Conservation (phyloP, 139 green algal species). For the Tetraselmis striata region DNA sequence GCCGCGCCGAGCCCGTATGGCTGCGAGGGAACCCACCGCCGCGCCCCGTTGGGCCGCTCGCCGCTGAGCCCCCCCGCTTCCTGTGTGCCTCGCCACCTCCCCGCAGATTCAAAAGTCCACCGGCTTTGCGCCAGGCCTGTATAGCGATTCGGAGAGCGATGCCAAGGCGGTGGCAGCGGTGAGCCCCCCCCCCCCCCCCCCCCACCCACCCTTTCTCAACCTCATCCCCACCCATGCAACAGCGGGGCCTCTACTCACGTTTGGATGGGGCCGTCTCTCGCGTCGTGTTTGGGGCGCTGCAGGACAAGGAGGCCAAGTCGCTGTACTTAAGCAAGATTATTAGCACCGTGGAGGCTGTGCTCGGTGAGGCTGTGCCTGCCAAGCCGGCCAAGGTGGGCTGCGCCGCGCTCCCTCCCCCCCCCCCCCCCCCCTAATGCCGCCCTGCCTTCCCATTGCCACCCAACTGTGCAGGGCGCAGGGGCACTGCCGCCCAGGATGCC, state of each 20-base stretch:
- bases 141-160: constrained; percentile 50
- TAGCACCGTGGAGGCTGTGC: constrained; percentile 39
- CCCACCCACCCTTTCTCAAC: too few species aligned
- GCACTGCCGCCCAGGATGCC: too few species aligned
- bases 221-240: too few species aligned
- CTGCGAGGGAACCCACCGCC: too few species aligned
- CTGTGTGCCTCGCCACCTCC: neutral
- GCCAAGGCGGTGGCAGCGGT: constrained; percentile 20
- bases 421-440: too few species aligned
- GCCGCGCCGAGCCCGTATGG: neutral
- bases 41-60: too few species aligned
- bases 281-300: constrained; percentile 6
- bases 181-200: too few species aligned
- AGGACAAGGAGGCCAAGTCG: constrained; percentile 77
- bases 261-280: neutral
- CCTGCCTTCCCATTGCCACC: too few species aligned
- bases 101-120: constrained; percentile 55
- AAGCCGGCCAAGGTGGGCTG: constrained; percentile 55
- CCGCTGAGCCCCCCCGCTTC: too few species aligned
- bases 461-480: too few species aligned
- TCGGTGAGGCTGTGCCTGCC: constrained; percentile 47
- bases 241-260: neutral
- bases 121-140: constrained; percentile 68
- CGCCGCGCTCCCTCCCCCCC: too few species aligned
- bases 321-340: constrained; percentile 74